These are phyloP conservation scores for Eucalyptus viminalis DNA, from an alignment of 345 rosid genomes.

Conservation along the genomic window DNA sequence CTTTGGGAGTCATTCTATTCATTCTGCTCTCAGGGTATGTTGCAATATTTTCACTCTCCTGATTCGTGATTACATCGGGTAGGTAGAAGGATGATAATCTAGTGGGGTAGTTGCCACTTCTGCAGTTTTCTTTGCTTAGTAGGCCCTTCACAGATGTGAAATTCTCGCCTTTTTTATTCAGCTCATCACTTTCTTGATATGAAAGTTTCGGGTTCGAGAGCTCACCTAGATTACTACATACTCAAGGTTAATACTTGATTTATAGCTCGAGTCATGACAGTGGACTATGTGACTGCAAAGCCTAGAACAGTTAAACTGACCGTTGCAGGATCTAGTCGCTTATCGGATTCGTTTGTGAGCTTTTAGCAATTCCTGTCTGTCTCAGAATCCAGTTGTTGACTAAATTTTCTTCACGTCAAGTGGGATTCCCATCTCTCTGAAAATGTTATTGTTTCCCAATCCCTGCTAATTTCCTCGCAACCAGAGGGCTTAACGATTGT, in stretches of 20 bases:
- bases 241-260: not conserved
- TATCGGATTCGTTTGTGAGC: not conserved
- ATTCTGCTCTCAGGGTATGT: conserved; percentile 51
- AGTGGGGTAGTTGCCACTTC: not conserved
- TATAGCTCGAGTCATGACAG: not conserved
- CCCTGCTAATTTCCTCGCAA: not conserved
- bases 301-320: not conserved
- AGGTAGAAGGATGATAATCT: not conserved
- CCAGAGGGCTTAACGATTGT: not conserved
- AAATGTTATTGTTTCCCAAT: not conserved
- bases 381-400: not conserved
- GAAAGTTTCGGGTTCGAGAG: not conserved
- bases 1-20: conserved; percentile 52
- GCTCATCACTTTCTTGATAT: not conserved
- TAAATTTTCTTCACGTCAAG: not conserved
- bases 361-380: not conserved
- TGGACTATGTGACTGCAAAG: not conserved
- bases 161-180: not conserved
- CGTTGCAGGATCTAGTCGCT: not conserved
- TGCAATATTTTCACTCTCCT: not conserved
- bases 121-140: not conserved
- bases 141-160: not conserved
- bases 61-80: not conserved
- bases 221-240: not conserved
- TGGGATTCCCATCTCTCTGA: not conserved